These are phyloP conservation scores for Chrysoporthe cubensis DNA, from an alignment of 2,329 filamentous ascomycete species.

Conservation along the genomic window DNA sequence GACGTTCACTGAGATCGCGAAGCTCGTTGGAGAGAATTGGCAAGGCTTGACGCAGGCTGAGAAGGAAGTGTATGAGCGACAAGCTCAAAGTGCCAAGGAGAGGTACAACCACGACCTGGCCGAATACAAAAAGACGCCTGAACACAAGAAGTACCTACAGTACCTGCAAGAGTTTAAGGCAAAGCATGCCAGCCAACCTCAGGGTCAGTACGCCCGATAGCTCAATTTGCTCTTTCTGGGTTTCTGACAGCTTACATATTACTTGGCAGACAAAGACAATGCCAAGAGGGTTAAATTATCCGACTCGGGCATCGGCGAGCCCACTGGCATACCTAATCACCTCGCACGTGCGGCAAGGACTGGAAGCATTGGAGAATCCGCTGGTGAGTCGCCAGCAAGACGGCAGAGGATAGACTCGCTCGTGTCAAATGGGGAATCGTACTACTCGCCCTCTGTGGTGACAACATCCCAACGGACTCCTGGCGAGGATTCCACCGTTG, in stretches of 20 bases:
- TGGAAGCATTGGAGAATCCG: slow-evolving; percentile 16
- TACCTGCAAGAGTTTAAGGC: slow-evolving; percentile 81
- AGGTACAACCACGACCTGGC: slow-evolving; percentile 73
- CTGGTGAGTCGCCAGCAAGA: slow-evolving; percentile 43
- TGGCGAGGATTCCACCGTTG: slow-evolving; percentile 45
- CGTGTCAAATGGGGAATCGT: slow-evolving; percentile 51
- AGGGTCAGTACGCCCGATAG: slow-evolving; percentile 49
- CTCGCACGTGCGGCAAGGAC: slow-evolving; percentile 45
- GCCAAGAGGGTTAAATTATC: slow-evolving; percentile 54
- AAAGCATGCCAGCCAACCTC: slow-evolving; percentile 63
- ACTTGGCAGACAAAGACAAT: slow-evolving; percentile 48
- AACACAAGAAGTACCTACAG: slow-evolving; percentile 69
- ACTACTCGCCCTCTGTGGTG: slow-evolving; percentile 45
- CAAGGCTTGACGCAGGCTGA: slow-evolving; percentile 69
- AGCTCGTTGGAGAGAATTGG: slow-evolving; percentile 81
- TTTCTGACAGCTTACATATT: slow-evolving; percentile 21
- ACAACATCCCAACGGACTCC: slow-evolving; percentile 42
- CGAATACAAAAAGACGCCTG: slow-evolving; percentile 76
- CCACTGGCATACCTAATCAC: slow-evolving; percentile 48
- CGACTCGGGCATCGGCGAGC: slow-evolving; percentile 41
- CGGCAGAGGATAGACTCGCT: slow-evolving; percentile 54
- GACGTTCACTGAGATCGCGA: slow-evolving; percentile 83
- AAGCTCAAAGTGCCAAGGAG: slow-evolving; percentile 75
- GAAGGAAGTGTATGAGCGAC: slow-evolving; percentile 73
- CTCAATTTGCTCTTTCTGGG: neutral